Conservation (phyloP, 2,329 filamentous ascomycete species). For the Trichoderma sp. region DNA sequence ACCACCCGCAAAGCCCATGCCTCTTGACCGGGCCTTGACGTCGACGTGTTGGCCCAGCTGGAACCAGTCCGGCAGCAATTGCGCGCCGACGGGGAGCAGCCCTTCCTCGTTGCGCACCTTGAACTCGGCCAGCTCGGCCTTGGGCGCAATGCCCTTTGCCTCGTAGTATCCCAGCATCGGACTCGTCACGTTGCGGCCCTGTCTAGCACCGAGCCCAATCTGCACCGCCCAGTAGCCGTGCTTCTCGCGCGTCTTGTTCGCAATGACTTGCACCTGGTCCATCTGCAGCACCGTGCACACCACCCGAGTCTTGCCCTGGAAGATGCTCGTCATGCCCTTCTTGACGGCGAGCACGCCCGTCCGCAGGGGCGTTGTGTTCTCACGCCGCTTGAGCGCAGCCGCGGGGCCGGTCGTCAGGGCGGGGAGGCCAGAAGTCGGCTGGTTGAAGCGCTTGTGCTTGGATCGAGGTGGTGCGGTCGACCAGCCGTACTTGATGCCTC, state of each 20-base stretch:
- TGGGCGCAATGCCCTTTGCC: conserved; percentile 75
- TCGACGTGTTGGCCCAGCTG: conserved; percentile 87
- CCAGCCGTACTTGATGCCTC: conserved; percentile 61
- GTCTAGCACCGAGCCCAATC: conserved; percentile 74
- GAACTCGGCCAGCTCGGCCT: conserved; percentile 83
- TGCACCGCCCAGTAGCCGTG: conserved; percentile 96
- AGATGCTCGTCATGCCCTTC: conserved; percentile 94
- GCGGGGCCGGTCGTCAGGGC: conserved; percentile 56
- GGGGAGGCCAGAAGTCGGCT: conserved; percentile 55
- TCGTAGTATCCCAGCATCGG: conserved; percentile 88
- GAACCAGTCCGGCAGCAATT: conserved; percentile 87
- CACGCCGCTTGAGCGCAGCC: conserved; percentile 59
- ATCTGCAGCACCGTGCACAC: conserved; percentile 92
- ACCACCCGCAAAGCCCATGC: conserved; percentile 92
- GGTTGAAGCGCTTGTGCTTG: conserved; percentile 61
- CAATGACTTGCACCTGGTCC: conserved; percentile 85
- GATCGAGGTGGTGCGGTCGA: conserved; percentile 51
- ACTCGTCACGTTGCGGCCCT: conserved; percentile 72
- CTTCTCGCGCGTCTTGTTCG: conserved; percentile 74
- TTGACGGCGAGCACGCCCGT: conserved; percentile 84
- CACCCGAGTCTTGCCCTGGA: conserved; percentile 72
- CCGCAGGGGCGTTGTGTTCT: conserved; percentile 61
- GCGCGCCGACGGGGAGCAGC: conserved; percentile 70
- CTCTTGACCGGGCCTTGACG: conserved; percentile 72
- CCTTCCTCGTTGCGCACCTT: conserved; percentile 72